These are phyloP conservation scores for Umbelopsis sp. DNA, from an alignment of 371 early-diverging fungal species.

Conservation along the genomic window DNA sequence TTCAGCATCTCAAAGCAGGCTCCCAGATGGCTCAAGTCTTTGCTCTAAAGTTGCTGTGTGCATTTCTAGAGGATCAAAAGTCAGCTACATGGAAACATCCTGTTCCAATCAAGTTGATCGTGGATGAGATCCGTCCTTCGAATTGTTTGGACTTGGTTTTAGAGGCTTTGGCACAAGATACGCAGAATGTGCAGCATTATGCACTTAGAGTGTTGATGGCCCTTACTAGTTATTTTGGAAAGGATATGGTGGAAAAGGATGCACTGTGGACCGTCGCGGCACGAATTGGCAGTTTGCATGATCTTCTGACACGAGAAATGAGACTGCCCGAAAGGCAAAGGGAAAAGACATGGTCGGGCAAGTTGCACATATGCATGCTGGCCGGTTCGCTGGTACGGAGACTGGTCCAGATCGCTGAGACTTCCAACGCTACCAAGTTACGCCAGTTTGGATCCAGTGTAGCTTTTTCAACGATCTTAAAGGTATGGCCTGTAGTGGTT, in stretches of 20 bases:
- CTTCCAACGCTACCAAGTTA: neutral
- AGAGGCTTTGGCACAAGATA: constrained; percentile 3
- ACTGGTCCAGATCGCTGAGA: constrained; percentile 5
- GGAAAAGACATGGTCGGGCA: constrained; percentile 14
- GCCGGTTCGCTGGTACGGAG: neutral
- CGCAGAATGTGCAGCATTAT: constrained; percentile 5
- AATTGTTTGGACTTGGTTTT: neutral
- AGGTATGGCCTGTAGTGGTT: neutral
- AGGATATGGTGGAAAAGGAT: constrained; percentile 11
- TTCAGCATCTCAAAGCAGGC: neutral
- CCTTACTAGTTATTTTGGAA: neutral
- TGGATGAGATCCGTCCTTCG: neutral
- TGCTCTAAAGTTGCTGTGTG: constrained; percentile 9
- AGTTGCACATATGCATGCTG: neutral
- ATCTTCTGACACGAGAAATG: neutral
- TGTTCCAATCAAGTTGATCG: neutral
- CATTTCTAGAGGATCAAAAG: neutral
- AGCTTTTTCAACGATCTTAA: neutral
- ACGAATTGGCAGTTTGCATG: neutral
- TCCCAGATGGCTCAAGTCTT: neutral
- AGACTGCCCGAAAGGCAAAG: constrained; percentile 4
- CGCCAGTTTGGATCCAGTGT: constrained; percentile 1
- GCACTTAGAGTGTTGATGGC: neutral
- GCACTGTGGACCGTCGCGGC: neutral
- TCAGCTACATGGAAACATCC: neutral